phyloP scores from a whole-genome alignment of 2,329 filamentous ascomycete genomes.

The Neonectria neomacrospora region DNA sequence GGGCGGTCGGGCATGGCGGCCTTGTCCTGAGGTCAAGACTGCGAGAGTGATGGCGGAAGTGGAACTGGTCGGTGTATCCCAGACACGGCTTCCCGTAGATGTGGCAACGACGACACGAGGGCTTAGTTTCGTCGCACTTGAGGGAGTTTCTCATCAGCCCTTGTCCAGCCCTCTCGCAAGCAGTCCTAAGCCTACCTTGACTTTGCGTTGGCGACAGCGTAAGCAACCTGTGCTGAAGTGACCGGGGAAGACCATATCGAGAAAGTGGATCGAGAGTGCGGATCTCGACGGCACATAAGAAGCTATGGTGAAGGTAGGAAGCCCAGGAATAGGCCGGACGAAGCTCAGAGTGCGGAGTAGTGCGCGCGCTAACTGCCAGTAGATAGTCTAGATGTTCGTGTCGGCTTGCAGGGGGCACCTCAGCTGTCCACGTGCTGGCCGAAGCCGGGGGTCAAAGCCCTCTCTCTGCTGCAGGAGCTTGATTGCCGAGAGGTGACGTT shows the following conservation, averaged over 20 bases:
- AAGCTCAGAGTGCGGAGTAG: constrained; percentile 20
- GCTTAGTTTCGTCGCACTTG: constrained; percentile 49
- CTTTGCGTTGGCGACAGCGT: constrained; percentile 46
- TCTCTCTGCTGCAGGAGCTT: no score
- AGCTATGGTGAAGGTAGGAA: no score
- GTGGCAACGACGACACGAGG: constrained; percentile 47
- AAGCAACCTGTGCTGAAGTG: constrained; percentile 46
- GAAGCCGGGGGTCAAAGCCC: no score
- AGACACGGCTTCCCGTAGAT: constrained; percentile 49
- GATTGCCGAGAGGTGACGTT: no score
- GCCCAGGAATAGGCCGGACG: not conserved
- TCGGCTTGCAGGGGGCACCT: no score
- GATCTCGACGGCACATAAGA: no score
- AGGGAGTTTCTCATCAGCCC: not conserved
- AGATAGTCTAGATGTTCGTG: no score
- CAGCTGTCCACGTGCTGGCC: no score
- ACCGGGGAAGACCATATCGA: constrained; percentile 45
- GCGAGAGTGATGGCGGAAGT: constrained; percentile 43
- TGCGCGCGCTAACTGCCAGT: no score
- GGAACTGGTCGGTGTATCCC: constrained; percentile 51
- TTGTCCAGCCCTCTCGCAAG: not conserved
- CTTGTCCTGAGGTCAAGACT: no score
- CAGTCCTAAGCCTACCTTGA: constrained; percentile 41
- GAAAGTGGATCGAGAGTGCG: not conserved
- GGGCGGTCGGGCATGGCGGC: no score